phyloP scores from a whole-genome alignment of 192 early-diverging fungal genomes.

The Entomortierella lignicola region DNA sequence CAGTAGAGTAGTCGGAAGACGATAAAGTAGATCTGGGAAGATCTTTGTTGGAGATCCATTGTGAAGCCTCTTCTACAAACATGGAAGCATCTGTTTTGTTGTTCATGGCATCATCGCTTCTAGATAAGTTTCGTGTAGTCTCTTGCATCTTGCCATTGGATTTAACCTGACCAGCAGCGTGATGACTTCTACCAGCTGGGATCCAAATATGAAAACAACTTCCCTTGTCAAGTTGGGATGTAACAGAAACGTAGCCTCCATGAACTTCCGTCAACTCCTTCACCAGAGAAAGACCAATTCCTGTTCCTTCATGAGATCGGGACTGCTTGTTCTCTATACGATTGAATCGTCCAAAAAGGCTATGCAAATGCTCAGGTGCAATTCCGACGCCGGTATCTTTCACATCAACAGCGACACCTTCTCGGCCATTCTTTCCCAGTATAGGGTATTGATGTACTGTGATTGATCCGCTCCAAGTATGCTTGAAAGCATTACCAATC shows the following conservation, averaged over 20 bases:
- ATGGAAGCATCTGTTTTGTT: conserved; percentile 47
- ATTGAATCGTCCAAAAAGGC: conserved; percentile 71
- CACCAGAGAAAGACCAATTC: conserved; percentile 68
- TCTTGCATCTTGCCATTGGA: too few relatives aligned
- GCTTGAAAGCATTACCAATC: conserved; percentile 61
- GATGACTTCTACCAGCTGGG: conserved; percentile 61
- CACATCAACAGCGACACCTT: conserved; percentile 48
- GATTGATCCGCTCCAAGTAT: conserved; percentile 62
- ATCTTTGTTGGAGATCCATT: conserved; percentile 40
- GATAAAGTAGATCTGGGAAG: conserved; percentile 36
- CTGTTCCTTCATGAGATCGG: conserved; percentile 68
- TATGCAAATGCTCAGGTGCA: conserved; percentile 54
- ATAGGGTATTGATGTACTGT: conserved; percentile 59
- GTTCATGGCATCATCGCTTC: conserved; percentile 19
- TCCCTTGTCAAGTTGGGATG: conserved; percentile 57
- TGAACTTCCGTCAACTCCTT: conserved; percentile 67
- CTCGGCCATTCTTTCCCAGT: conserved; percentile 50
- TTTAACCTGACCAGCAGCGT: conserved; percentile 55
- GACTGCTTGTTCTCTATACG: conserved; percentile 65
- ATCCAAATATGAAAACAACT: conserved; percentile 62
- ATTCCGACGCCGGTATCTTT: conserved; percentile 64
- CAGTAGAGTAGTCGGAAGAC: conserved; percentile 36
- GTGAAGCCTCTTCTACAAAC: conserved; percentile 42
- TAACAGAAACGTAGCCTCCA: conserved; percentile 58
- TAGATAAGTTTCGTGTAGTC: background rate